Base-by-base conservation (phyloP, 164 flowering plant species). In the Brasenia schreberi region DNA sequence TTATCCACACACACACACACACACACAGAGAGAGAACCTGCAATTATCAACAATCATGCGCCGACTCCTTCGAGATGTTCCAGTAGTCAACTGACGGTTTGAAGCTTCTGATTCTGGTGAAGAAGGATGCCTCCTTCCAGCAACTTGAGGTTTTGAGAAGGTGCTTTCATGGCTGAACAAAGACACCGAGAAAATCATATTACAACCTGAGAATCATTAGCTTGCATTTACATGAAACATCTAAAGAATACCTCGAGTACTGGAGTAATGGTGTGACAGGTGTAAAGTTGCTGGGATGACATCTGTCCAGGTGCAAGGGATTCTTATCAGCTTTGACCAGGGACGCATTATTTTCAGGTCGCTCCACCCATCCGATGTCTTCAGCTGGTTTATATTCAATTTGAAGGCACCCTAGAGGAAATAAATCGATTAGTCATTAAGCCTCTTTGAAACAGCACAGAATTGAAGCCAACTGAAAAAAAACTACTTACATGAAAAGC, bases 101-200 rank as follows among this genome's bases (percentile, higher is more conserved):
- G 75, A 66, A 64, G 68, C 52, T 62, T 70, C 82, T 67, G 87
- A 83, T 56, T 80, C 82, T 9, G 84, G 81, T 63, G 87, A 78
- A 56, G 69, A 76, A 19, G 65, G 69, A 59, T 66, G 74, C 65
- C 76, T 71, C 67, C 80, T 69, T 17, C 74, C 71, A 65, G 68
- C 67, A 65, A 77, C n/a, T 63, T 72, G 72, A 63, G 79, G 73
- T 68, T 73, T 70, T 6, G 69, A 44, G 18, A 71, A 71, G 67
- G 72, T 77, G 64, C 64, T 76, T 56, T 72, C 74, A 56, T 72
- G 69, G 62, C 81, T 79, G 77, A 61, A 53, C 45, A 49, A 27
- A 23, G 42, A 70, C 42, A 70, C 39, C 65, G 45, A 44, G 59
- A 56, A 19, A 19, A 62, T 19, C 27, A 69, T 23, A 3, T 9